phyloP scores from a whole-genome alignment of 1,284 basidiomycete genomes.

The Coniferiporia sulphurascens region DNA sequence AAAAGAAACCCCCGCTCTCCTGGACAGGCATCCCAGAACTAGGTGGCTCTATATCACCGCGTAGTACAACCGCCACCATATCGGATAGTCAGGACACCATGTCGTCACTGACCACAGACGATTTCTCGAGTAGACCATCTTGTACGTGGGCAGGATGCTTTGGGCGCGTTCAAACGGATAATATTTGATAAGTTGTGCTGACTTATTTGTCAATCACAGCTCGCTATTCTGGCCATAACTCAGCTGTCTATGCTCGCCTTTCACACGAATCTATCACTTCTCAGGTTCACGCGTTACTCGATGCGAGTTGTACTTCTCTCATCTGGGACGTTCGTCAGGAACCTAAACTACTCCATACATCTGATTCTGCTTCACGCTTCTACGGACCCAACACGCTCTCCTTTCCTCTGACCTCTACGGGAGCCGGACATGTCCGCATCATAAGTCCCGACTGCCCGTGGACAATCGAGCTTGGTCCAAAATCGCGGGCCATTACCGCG shows the following conservation, averaged over 20 bases:
- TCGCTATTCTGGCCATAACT: conserved; percentile 17
- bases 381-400: conserved; percentile 17
- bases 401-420: conserved; percentile 18
- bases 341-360: conserved; percentile 10
- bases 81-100: conserved; percentile 5
- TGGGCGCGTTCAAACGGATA: neutral
- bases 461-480: conserved; percentile 20
- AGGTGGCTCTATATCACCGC: conserved; percentile 2
- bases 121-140: conserved; percentile 2
- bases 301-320: conserved; percentile 10
- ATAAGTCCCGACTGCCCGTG: conserved; percentile 21
- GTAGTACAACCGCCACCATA: conserved; percentile 11
- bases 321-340: conserved; percentile 20
- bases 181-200: no score
- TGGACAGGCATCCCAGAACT: neutral
- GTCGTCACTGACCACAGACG: neutral
- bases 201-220: neutral
- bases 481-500: conserved; percentile 17
- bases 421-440: conserved; percentile 17
- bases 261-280: neutral
- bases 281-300: conserved; percentile 14
- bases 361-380: conserved; percentile 4
- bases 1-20: neutral
- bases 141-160: neutral
- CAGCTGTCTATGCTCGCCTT: conserved; percentile 7